phyloP scores from a whole-genome alignment of 345 rosid genomes.

The Moricandia arvensis region DNA sequence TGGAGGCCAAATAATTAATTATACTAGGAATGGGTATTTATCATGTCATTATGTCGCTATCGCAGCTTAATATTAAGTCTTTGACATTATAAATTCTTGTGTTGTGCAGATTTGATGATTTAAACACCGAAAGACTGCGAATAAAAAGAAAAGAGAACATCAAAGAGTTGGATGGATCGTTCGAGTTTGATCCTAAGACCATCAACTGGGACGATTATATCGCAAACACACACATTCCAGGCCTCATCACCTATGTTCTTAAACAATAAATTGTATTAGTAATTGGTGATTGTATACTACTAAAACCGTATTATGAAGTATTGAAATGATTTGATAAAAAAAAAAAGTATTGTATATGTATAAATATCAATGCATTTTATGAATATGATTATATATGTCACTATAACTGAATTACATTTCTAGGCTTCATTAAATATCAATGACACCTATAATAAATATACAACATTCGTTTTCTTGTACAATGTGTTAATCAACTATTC shows the following conservation, averaged over 20 bases:
- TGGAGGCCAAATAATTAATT: not conserved
- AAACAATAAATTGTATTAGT: slow-evolving; percentile 35
- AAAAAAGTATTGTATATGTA: too few relatives aligned
- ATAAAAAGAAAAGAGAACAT: slow-evolving; percentile 39
- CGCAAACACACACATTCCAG: slow-evolving; percentile 59
- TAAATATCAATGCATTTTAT: not conserved
- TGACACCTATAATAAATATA: not conserved
- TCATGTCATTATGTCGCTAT: not conserved
- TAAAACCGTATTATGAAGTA: slow-evolving; percentile 4
- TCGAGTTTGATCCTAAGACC: slow-evolving; percentile 55
- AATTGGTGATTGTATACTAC: not conserved
- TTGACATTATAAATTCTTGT: not conserved
- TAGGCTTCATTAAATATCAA: not conserved
- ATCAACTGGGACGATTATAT: slow-evolving; percentile 73
- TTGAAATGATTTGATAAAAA: too few relatives aligned
- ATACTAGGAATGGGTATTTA: not conserved
- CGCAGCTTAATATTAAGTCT: not conserved
- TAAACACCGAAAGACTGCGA: slow-evolving; percentile 55
- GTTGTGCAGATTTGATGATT: slow-evolving; percentile 66
- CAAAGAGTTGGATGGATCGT: slow-evolving; percentile 45
- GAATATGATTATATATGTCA: not conserved
- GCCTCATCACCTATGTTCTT: slow-evolving; percentile 54
- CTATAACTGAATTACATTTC: not conserved
- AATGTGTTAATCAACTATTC: not conserved
- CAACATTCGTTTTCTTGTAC: not conserved